Conservation (phyloP, 2,329 filamentous ascomycete species). For the Cordyceps militaris region DNA sequence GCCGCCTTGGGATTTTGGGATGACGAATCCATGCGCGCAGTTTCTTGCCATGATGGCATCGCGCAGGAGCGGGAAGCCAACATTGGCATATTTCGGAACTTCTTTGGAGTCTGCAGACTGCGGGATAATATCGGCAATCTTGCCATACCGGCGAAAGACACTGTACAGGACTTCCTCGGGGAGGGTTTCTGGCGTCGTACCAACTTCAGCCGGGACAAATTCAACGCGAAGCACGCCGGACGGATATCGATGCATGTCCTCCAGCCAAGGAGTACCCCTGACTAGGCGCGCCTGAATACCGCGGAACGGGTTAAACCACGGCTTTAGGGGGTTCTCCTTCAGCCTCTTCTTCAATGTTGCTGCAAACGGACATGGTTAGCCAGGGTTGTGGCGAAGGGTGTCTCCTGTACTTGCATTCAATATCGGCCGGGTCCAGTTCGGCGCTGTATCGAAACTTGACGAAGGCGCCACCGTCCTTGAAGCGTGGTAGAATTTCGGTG, state of each 20-base stretch:
- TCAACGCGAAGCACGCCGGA: constrained; percentile 72
- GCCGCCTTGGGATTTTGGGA: constrained; percentile 62
- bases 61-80: constrained; percentile 68
- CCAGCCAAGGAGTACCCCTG: constrained; percentile 82
- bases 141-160: constrained; percentile 83
- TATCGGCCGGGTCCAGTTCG: constrained; percentile 31
- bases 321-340: constrained; percentile 63
- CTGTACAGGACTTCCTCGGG: constrained; percentile 83
- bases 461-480: constrained; percentile 90
- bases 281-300: constrained; percentile 67
- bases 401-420: constrained; percentile 32
- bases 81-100: constrained; percentile 67
- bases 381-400: neutral
- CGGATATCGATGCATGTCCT: constrained; percentile 81
- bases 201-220: constrained; percentile 68
- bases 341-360: constrained; percentile 56
- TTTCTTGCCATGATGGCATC: constrained; percentile 85
- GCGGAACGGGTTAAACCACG: constrained; percentile 84
- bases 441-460: constrained; percentile 65
- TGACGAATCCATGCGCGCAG: constrained; percentile 78
- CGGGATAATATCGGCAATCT: constrained; percentile 74
- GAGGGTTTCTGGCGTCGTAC: constrained; percentile 66
- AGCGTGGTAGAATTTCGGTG: constrained; percentile 71
- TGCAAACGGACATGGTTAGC: constrained; percentile 17
- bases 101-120: constrained; percentile 84